Base-by-base conservation (phyloP, 1,284 basidiomycete species). In the Papiliotrema terrestris region DNA sequence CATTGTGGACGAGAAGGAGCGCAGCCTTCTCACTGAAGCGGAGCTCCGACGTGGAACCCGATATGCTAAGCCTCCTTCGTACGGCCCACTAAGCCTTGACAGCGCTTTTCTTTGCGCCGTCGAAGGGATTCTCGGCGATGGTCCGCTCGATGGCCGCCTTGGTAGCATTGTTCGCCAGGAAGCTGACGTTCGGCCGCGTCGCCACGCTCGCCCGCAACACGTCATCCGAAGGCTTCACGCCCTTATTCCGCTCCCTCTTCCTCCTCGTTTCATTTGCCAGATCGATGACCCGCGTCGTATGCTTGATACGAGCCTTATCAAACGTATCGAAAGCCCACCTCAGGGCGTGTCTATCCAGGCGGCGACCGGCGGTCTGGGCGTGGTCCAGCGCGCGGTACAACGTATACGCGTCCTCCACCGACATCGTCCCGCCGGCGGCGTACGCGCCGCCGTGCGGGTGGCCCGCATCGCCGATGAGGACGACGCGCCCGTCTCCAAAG, bases 381-480 rank as follows among this genome's bases (percentile, higher is more conserved):
- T 47, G 45, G n/a, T 22, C 15, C 3, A 57, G 49, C n/a, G 23
- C 51, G 15, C 54, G 52, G 15, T 44, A 55, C 26, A 57, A 53
- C 8, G 53, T 51, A 32, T 55, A 60, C 17, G 52, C 59, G 47
- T 60, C 59, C 23, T 60, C 59, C 14, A 57, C 55, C 8, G 56
- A 49, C 14, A 60, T 51, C 2, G 55, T 52, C 6, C 59, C 59
- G 20, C 59, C 59, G 8, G 55, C 59, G 1, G 59, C 59, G 38
- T 51, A 60, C 2, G 55, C 55, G 22, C 59, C 59, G 15, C 59
- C 59, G 32, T 60, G 59, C 2, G 52, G 51, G 41, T 60, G 59
- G 2, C 56, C 59, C 6, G 55, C 59, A 32, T 60, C 59, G 8
- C 59, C 59, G 15, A 60, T 43, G 9, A 60, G 47, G 8, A 45